Percentiles rank a stretch among this genome's conserved stretches.
Conservation (phyloP, 139 green algal genomes). For the Volvox africanus region DNA sequence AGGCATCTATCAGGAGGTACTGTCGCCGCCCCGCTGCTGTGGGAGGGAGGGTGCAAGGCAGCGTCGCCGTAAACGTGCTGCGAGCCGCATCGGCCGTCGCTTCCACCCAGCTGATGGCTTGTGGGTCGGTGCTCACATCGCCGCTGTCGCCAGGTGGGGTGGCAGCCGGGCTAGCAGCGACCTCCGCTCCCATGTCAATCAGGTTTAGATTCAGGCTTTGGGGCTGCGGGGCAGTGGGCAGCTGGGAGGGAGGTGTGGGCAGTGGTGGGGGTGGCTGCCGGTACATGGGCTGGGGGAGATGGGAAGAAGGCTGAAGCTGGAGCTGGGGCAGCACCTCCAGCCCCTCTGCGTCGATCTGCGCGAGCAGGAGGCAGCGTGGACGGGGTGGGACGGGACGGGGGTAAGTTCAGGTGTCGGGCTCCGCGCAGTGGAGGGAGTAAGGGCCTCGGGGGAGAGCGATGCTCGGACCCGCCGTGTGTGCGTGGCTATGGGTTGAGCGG, state of each 20-base stretch:
- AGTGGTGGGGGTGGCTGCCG: neutral
- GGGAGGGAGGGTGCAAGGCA: neutral
- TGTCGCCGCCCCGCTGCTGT: neutral
- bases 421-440: neutral
- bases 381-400: neutral
- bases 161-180: too few species aligned
- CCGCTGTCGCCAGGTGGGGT: neutral
- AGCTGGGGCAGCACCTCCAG: neutral
- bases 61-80: neutral
- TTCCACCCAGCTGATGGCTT: neutral
- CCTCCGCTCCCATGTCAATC: too few species aligned
- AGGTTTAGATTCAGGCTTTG: too few species aligned
- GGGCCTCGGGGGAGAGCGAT: too few species aligned
- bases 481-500: too few species aligned
- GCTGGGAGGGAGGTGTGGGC: neutral
- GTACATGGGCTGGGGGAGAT: neutral
- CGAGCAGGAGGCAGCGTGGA: neutral
- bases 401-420: neutral
- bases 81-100: neutral
- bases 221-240: neutral
- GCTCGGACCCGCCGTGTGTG: too few species aligned
- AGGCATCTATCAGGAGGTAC: neutral
- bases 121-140: neutral
- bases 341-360: neutral
- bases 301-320: neutral